Conservation (phyloP, 176 grass and related monocot genomes). For the Eleusine coracana region DNA sequence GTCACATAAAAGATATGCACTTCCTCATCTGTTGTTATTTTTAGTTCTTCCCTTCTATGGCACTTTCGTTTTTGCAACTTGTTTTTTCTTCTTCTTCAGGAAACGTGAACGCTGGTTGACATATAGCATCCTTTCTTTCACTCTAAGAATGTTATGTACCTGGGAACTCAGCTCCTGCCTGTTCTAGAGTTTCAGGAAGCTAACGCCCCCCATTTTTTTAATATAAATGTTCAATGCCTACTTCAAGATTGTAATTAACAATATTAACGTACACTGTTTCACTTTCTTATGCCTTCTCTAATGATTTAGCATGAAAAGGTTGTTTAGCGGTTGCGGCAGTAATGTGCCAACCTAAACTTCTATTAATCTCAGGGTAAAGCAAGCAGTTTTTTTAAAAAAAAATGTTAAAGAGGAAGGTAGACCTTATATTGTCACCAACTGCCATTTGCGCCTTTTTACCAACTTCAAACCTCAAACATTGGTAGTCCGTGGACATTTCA, state of each 20-base stretch:
- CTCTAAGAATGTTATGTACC: constrained; percentile 2
- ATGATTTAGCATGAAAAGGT: constrained; percentile 18
- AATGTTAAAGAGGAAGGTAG: neutral
- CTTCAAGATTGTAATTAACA: constrained; percentile 2
- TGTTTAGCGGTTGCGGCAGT: constrained; percentile 13
- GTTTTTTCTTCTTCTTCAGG: neutral
- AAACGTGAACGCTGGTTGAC: neutral
- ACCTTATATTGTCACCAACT: neutral
- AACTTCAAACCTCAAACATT: neutral
- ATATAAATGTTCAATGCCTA: neutral
- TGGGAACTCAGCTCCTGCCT: neutral
- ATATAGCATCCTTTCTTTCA: constrained; percentile 29
- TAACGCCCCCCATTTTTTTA: neutral
- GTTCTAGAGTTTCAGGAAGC: constrained; percentile 1
- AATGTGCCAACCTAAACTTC: constrained; percentile 1
- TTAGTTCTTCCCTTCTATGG: no score
- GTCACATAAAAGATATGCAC: no score
- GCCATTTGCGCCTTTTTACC: neutral
- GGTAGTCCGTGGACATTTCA: neutral
- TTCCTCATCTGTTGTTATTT: no score
- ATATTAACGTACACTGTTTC: neutral
- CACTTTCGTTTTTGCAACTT: neutral
- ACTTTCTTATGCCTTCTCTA: neutral
- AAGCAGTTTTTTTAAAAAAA: neutral
- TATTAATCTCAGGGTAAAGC: constrained; percentile 6